Conservation (phyloP, 495 filamentous ascomycete genomes). For the Penicillium desertorum region DNA sequence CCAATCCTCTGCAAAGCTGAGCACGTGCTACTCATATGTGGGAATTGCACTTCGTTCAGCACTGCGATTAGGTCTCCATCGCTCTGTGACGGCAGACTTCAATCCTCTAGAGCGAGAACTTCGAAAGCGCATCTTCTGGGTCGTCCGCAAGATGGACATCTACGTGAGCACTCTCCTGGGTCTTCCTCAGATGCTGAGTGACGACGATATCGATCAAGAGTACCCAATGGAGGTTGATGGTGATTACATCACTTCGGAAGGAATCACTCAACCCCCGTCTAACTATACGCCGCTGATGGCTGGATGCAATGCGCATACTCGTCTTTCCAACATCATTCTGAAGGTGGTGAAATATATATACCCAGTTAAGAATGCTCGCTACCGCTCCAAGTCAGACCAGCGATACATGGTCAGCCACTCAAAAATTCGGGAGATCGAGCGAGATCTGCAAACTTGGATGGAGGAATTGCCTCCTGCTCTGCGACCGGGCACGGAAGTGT, state of each 20-base stretch:
- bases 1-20: constrained; percentile 85
- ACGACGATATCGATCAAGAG: constrained; percentile 91
- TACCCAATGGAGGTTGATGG: constrained; percentile 84
- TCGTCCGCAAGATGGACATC: constrained; percentile 88
- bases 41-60: constrained; percentile 86
- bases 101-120: constrained; percentile 82
- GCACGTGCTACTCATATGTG: constrained; percentile 90
- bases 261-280: constrained; percentile 71
- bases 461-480: constrained; percentile 73
- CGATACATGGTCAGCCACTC: constrained; percentile 86
- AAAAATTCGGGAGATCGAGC: constrained; percentile 86
- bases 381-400: constrained; percentile 51
- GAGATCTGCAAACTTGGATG: constrained; percentile 81
- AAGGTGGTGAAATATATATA: constrained; percentile 91
- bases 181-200: constrained; percentile 77
- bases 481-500: constrained; percentile 71
- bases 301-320: constrained; percentile 82
- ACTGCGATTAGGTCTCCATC: constrained; percentile 84
- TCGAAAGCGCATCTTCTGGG: constrained; percentile 85
- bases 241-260: constrained; percentile 79
- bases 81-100: constrained; percentile 70
- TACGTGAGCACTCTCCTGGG: constrained; percentile 89
- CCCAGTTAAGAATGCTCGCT: constrained; percentile 69
- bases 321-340: constrained; percentile 70
- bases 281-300: constrained; percentile 72